phyloP scores from a whole-genome alignment of 768 basidiomycete species.

The Lactarius psammicola region DNA sequence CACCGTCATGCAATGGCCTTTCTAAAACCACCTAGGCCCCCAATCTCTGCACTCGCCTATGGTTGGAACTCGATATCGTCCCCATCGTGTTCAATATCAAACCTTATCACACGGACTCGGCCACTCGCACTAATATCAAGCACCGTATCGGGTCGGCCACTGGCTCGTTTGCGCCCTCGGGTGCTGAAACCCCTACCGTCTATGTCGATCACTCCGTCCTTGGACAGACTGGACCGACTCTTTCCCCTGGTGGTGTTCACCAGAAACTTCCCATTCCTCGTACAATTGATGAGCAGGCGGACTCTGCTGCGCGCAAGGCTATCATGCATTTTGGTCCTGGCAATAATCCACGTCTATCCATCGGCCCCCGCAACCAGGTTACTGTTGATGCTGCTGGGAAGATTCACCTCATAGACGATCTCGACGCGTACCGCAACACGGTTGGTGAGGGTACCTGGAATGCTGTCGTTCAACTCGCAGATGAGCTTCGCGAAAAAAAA shows the following conservation, averaged over 20 bases:
- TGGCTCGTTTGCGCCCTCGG: conserved; percentile 75
- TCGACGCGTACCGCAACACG: conserved; percentile 72
- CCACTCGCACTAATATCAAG: conserved; percentile 76
- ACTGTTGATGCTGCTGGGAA: conserved; percentile 84
- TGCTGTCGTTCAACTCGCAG: conserved; percentile 75
- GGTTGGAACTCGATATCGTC: conserved; percentile 81
- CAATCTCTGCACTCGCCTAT: conserved; percentile 81
- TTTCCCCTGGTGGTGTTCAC: conserved; percentile 46
- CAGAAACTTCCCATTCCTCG: conserved; percentile 69
- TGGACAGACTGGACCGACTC: conserved; percentile 35
- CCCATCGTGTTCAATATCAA: conserved; percentile 87
- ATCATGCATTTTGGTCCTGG: conserved; percentile 79
- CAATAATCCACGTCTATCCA: conserved; percentile 80
- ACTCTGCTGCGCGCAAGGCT: conserved; percentile 82
- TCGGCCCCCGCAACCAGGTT: conserved; percentile 83
- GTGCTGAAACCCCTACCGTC: conserved; percentile 72
- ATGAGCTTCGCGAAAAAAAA: conserved; percentile 82
- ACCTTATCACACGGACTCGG: conserved; percentile 73
- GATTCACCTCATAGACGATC: conserved; percentile 81
- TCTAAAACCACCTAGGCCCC: conserved; percentile 49
- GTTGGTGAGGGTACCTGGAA: conserved; percentile 78
- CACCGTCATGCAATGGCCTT: conserved; percentile 19
- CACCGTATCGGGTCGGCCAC: conserved; percentile 80
- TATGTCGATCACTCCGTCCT: conserved; percentile 58
- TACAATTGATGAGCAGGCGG: conserved; percentile 80